phyloP scores from a whole-genome alignment of 1,284 basidiomycete species.

The Stygiomarasmius scandens region DNA sequence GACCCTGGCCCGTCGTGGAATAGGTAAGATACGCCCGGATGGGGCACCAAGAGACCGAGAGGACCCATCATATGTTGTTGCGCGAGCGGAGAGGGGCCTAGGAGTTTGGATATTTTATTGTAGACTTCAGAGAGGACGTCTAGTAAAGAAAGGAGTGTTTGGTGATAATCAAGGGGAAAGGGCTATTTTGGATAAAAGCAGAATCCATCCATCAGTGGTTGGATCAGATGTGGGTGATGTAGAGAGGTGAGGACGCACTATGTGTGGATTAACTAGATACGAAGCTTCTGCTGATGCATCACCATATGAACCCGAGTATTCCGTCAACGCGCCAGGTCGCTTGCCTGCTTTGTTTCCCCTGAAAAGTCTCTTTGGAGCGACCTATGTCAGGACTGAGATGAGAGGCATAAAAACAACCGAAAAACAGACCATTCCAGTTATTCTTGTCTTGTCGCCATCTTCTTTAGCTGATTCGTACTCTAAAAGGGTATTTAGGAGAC shows the following conservation, averaged over 20 bases:
- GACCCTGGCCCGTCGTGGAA: slow-evolving; percentile 44
- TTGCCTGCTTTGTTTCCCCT: slow-evolving; percentile 45
- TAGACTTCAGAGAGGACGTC: slow-evolving; percentile 87
- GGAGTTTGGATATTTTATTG: slow-evolving; percentile 78
- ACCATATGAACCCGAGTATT: slow-evolving; percentile 60
- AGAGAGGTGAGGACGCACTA: slow-evolving; percentile 46
- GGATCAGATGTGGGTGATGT: slow-evolving; percentile 4
- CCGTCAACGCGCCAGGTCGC: slow-evolving; percentile 53
- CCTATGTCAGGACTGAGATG: background rate
- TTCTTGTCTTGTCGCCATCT: slow-evolving; percentile 79
- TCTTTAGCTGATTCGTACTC: slow-evolving; percentile 83
- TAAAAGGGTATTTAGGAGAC: slow-evolving; percentile 66
- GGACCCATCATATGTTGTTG: slow-evolving; percentile 78
- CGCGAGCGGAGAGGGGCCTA: slow-evolving; percentile 76
- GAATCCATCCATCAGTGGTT: background rate
- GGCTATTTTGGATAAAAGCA: slow-evolving; percentile 49
- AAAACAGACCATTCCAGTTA: slow-evolving; percentile 45
- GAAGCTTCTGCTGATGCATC: slow-evolving; percentile 65
- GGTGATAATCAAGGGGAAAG: slow-evolving; percentile 84
- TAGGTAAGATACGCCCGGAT: slow-evolving; percentile 80
- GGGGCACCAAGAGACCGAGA: slow-evolving; percentile 68
- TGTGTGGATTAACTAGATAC: slow-evolving; percentile 76
- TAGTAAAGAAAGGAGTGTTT: slow-evolving; percentile 82
- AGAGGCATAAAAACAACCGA: background rate
- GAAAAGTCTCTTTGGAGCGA: slow-evolving; percentile 55